Base-by-base conservation (phyloP, 1,139 yeast species). In the Hyphopichia burtonii region DNA sequence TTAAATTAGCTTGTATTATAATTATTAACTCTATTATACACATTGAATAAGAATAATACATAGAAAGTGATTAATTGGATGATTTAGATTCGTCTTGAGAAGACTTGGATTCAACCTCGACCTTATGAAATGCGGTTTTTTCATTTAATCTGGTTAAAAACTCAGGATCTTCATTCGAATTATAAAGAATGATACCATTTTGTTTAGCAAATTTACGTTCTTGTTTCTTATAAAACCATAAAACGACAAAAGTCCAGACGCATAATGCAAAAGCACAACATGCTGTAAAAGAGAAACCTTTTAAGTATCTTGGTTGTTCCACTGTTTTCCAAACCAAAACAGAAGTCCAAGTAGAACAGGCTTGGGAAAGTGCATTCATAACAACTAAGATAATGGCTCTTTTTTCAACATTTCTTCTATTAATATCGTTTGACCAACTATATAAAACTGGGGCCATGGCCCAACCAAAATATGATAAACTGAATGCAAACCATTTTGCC, bases 201-300 rank as follows among this genome's bases (percentile, higher is more conserved):
- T 67, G 73, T 38, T 61, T 59, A 11, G 86, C 83, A 43, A 68
- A 55, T 39, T 58, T 59, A 44, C 73, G 69, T 54, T 83, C 88
- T 41, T 80, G 77, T 38, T 71, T 70, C 59, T 82, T 83, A 65
- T 81, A 82, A 46, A 78, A 68, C 53, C 66, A 76, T 47, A 81
- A 68, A 6, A 78, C 83, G 7, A 78, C 65, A 40, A 78, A 61
- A 0, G 84, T 74, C 83, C 84, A 78, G 4, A 71, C 41, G 23
- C 69, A 58, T 51, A 81, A 72, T n/a, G 75, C 61, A 34, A 71
- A 68, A 2, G 81, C 82, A 48, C 75, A 63, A 31, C 74, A 51
- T 12, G 84, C 82, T 6, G 84, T 76, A 54, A 71, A 80, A 2
- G 72, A 55, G 45, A 50, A 69, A 30, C 76, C 76, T 50, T 68